phyloP scores from a whole-genome alignment of 208 protist genomes.

The Crithidia mellificae region DNA sequence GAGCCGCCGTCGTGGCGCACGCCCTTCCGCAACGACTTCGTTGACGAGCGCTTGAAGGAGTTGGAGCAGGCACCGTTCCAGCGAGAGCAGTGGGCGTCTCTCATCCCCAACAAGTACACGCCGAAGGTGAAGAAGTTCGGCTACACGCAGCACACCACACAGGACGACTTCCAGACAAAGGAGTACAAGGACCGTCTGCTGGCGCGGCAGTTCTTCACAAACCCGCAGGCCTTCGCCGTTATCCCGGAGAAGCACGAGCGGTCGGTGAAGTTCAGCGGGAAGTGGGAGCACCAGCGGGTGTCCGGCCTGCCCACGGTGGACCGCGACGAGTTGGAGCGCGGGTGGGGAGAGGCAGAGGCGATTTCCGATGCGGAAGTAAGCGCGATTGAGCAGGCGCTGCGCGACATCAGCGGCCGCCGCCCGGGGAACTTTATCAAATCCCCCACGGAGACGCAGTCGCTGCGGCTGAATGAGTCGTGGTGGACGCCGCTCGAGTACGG shows the following conservation, averaged over 20 bases:
- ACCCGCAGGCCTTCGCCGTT: conserved; percentile 85
- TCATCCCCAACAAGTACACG: conserved; percentile 82
- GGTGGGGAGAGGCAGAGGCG: conserved; percentile 65
- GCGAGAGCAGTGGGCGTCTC: conserved; percentile 77
- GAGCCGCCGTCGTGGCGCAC: conserved; percentile 89
- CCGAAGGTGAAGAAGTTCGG: conserved; percentile 85
- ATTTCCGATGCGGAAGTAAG: conserved; percentile 71
- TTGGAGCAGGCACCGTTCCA: conserved; percentile 71
- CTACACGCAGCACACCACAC: conserved; percentile 86
- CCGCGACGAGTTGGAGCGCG: conserved; percentile 86
- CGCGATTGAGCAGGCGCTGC: conserved; percentile 86
- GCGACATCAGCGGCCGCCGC: conserved; percentile 86
- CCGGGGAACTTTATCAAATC: conserved; percentile 89
- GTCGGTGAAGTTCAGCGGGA: conserved; percentile 73
- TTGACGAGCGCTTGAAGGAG: conserved; percentile 78
- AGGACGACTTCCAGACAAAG: conserved; percentile 92
- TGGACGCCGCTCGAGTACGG: conserved; percentile 77
- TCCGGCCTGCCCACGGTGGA: conserved; percentile 85
- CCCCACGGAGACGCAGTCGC: conserved; percentile 55
- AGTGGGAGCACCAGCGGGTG: conserved; percentile 79
- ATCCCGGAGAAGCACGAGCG: conserved; percentile 73
- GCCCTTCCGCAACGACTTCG: conserved; percentile 90
- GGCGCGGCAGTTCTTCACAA: conserved; percentile 82
- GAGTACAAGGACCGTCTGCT: conserved; percentile 89
- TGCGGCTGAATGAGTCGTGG: conserved; percentile 85